Conservation (phyloP, 441 rosid species). For the Populus hybrid region DNA sequence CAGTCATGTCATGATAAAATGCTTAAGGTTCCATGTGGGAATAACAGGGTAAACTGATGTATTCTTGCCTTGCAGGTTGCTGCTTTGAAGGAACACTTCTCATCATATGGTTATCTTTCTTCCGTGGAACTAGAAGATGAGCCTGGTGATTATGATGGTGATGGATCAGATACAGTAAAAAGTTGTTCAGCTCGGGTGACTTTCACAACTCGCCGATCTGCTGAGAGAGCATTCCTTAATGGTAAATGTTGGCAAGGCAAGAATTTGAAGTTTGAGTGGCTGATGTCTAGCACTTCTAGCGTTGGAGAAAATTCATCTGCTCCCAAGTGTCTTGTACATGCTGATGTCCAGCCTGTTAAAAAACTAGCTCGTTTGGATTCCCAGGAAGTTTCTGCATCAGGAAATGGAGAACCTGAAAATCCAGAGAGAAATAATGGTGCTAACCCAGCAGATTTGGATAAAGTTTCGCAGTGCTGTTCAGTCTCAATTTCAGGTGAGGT, state of each 20-base stretch:
- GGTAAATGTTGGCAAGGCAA: conserved; percentile 88
- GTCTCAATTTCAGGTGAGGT: conserved; percentile 6
- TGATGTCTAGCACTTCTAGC: conserved; percentile 37
- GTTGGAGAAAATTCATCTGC: conserved; percentile 33
- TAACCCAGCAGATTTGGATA: conserved; percentile 20
- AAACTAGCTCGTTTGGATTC: conserved; percentile 22
- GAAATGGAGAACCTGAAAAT: conserved; percentile 36
- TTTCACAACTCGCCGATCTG: conserved; percentile 58
- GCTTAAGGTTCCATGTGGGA: not conserved
- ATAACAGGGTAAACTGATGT: conserved; percentile 10
- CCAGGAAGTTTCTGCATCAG: conserved; percentile 38
- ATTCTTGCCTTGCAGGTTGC: conserved; percentile 42
- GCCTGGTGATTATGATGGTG: conserved; percentile 25
- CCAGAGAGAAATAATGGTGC: conserved; percentile 30
- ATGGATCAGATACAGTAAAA: conserved; percentile 33
- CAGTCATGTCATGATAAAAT: not conserved
- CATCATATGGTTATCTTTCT: conserved; percentile 67
- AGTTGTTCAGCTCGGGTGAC: conserved; percentile 53
- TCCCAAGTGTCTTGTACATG: conserved; percentile 26
- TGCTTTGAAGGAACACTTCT: conserved; percentile 72
- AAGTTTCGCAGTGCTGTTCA: conserved; percentile 21
- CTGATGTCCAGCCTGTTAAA: conserved; percentile 30
- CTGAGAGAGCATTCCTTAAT: conserved; percentile 78
- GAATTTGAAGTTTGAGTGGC: conserved; percentile 67
- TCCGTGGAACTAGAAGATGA: conserved; percentile 71